Evolutionary conservation across 2,329 filamentous ascomycete species (phyloP).

Genomic region (Fusarium tupiense): DNA sequence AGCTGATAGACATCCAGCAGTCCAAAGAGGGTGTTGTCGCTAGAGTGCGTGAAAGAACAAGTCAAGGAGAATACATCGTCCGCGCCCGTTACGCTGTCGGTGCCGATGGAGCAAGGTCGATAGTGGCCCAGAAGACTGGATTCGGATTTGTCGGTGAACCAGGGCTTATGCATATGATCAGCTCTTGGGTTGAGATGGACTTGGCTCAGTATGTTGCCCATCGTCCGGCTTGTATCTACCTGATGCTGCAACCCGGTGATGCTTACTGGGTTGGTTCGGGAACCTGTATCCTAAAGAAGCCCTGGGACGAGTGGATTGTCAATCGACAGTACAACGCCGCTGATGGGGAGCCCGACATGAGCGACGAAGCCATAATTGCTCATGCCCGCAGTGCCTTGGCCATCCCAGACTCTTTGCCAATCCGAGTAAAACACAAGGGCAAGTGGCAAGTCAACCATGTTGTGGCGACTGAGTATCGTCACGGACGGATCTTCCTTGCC

Average conservation of each 20-base stretch:
- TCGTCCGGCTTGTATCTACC: conserved; percentile 25
- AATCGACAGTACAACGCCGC: conserved; percentile 25
- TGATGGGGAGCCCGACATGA: conserved; percentile 23
- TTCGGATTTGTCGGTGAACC: conserved; percentile 24
- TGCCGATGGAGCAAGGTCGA: conserved; percentile 21
- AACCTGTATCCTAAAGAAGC: conserved; percentile 11
- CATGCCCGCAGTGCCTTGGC: conserved; percentile 8
- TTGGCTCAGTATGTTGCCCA: conserved; percentile 10
- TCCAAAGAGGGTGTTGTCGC: conserved; percentile 4
- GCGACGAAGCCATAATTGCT: conserved; percentile 20
- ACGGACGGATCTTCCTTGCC: conserved; percentile 43
- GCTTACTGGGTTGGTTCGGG: conserved; percentile 25
- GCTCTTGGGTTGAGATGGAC: conserved; percentile 24
- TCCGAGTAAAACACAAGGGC: conserved; percentile 22
- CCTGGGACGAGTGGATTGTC: conserved; percentile 26
- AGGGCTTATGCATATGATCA: conserved; percentile 21
- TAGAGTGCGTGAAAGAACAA: conserved; percentile 15
- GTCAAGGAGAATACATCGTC: conserved; percentile 7
- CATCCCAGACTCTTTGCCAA: conserved; percentile 12
- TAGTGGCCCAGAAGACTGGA: conserved; percentile 11
- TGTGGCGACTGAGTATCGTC: conserved; percentile 18
- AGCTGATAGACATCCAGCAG: conserved; percentile 21
- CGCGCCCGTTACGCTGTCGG: conserved; percentile 20
- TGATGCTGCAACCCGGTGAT: conserved; percentile 23
- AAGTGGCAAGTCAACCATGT: conserved; percentile 29